phyloP scores from a whole-genome alignment of 345 rosid species.

The Citrus mangshanensis region DNA sequence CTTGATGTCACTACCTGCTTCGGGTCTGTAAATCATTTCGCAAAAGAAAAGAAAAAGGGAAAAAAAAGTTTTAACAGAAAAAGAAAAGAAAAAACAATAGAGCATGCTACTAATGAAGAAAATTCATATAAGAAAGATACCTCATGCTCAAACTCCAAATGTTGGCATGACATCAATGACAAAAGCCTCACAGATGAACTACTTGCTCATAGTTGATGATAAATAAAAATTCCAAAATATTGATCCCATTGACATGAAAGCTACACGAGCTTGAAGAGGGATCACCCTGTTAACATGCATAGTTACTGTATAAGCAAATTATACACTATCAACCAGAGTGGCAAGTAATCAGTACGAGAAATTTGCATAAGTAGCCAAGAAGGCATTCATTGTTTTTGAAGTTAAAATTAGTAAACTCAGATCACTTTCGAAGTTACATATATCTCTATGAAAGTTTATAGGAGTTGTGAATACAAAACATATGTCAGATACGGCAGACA shows the following conservation, averaged over 20 bases:
- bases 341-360: neutral
- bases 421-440: neutral
- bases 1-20: neutral
- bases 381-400: neutral
- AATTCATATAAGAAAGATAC: slow-evolving; percentile 1
- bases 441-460: neutral
- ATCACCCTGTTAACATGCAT: slow-evolving; percentile 56
- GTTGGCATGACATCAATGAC: neutral
- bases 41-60: neutral
- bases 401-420: neutral
- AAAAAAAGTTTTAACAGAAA: neutral
- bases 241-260: slow-evolving; percentile 89
- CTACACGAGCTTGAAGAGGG: slow-evolving; percentile 94
- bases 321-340: neutral
- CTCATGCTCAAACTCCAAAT: slow-evolving; percentile 1
- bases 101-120: neutral
- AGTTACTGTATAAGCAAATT: neutral
- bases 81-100: neutral
- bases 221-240: slow-evolving; percentile 95
- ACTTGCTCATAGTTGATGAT: slow-evolving; percentile 85
- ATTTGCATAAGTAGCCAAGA: neutral
- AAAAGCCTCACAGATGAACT: slow-evolving; percentile 21
- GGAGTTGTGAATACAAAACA: neutral
- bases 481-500: neutral
- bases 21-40: neutral